phyloP scores from a whole-genome alignment of 805 yeast species.

The Cyberlindnera veronae region DNA sequence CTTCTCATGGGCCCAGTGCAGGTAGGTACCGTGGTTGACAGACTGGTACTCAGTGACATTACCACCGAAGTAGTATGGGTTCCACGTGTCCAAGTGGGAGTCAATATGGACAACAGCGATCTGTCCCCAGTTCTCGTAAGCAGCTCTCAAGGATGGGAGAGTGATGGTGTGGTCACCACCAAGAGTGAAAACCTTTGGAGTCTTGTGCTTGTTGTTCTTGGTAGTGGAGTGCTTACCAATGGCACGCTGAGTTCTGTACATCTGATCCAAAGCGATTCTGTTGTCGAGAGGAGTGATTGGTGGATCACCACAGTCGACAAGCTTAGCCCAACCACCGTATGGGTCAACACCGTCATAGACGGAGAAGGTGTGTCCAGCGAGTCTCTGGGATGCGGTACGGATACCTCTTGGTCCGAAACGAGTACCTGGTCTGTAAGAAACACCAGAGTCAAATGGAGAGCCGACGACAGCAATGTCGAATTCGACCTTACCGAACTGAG shows the following conservation, averaged over 20 bases:
- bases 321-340: slow-evolving; percentile 45
- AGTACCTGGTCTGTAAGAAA: slow-evolving; percentile 49
- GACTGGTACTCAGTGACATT: slow-evolving; percentile 55
- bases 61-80: slow-evolving; percentile 60
- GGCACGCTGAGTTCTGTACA: slow-evolving; percentile 48
- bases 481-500: slow-evolving; percentile 29
- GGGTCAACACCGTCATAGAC: slow-evolving; percentile 58
- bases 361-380: slow-evolving; percentile 36
- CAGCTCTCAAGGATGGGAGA: slow-evolving; percentile 45
- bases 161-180: slow-evolving; percentile 58
- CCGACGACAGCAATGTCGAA: slow-evolving; percentile 44
- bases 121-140: slow-evolving; percentile 43
- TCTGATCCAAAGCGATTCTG: slow-evolving; percentile 55
- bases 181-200: slow-evolving; percentile 42
- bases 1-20: slow-evolving; percentile 66
- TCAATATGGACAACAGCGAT: slow-evolving; percentile 56
- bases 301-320: slow-evolving; percentile 61
- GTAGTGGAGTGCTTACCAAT: slow-evolving; percentile 36
- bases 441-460: slow-evolving; percentile 55
- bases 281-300: slow-evolving; percentile 64
- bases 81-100: slow-evolving; percentile 70
- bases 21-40: slow-evolving; percentile 65
- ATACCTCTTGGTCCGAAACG: slow-evolving; percentile 50
- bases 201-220: slow-evolving; percentile 25
- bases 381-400: slow-evolving; percentile 43